Evolutionary conservation across 176 grass and related monocot genomes (phyloP).

Genomic region (Dendrocalamus sinicus): DNA sequence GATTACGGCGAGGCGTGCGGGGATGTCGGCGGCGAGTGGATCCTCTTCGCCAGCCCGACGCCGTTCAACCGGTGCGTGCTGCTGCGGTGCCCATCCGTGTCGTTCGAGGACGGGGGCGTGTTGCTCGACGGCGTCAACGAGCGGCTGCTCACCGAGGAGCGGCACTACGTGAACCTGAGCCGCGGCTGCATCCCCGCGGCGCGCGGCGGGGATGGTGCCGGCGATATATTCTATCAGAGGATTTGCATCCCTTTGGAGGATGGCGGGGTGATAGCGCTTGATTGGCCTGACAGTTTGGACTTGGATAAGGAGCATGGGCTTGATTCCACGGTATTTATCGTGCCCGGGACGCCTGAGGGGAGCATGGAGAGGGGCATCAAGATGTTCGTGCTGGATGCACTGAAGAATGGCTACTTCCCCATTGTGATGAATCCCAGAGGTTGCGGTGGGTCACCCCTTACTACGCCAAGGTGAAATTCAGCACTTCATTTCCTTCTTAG

Average conservation of each 20-base stretch:
- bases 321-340: conserved; percentile 70
- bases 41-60: conserved; percentile 83
- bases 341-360: conserved; percentile 70
- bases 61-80: conserved; percentile 90
- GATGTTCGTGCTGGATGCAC: conserved; percentile 64
- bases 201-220: conserved; percentile 4
- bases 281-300: conserved; percentile 89
- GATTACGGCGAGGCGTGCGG: background rate
- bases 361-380: conserved; percentile 71
- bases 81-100: conserved; percentile 88
- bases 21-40: conserved; percentile 73
- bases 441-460: conserved; percentile 79
- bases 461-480: conserved; percentile 77
- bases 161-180: conserved; percentile 84
- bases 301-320: conserved; percentile 75
- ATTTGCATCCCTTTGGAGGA: conserved; percentile 70
- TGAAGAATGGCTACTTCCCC: conserved; percentile 84
- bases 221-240: conserved; percentile 70
- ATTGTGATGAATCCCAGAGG: conserved; percentile 96
- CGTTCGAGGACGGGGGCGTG: conserved; percentile 73
- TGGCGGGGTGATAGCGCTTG: conserved; percentile 80
- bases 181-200: conserved; percentile 51
- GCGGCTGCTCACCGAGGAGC: conserved; percentile 62
- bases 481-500: background rate
- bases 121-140: conserved; percentile 79